Base-by-base conservation (phyloP, 1,139 yeast genomes). In the Fermentozyma sake region DNA sequence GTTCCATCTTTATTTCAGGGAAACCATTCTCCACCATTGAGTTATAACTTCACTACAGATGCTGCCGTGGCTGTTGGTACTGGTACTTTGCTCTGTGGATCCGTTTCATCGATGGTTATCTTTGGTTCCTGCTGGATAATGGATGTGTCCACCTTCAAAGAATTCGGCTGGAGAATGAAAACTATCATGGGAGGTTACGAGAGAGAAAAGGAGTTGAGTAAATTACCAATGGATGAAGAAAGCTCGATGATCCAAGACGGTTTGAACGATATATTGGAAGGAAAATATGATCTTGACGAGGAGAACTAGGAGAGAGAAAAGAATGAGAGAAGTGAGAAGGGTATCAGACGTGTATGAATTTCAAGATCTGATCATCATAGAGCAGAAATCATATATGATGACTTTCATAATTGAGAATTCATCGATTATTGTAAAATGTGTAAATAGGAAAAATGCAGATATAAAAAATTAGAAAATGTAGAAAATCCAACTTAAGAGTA, bases 61-160 rank as follows among this genome's bases (percentile, higher is more conserved):
- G 96, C 96, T 2, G 76, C 86, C 16, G 78, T 78, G 19, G 97
- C 96, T 0, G 87, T 89, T 4, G 77, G 83, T 0, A 79, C 85
- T 21, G 94, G 95, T 0, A 74, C 95, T 0, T 56, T 83, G 25
- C 59, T 87, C 16, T 84, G 96, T 6, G 70, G 79, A 1, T 72
- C 86, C 2, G 74, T 86, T 0, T 72, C 83, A 43, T 72, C 85
- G 4, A 82, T 85, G 83, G 57, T 75, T 7, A 62, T 79, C 2
- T 73, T 85, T 22, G 95, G 95, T 3, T 66, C 76, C 1, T 79
- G 86, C 39, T 86, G 96, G 95, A 64, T 79, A 16, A 63, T 72
- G 52, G 94, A 86, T 48, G 78, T 86, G 6, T 71, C 83, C 16
- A 68, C 62, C 20, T 64, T 81, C 27, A 61, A 66, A 31, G 96